Percentiles rank a stretch among this genome's conserved stretches.
Conservation (phyloP, 2,329 filamentous ascomycete species). For the Cladophialophora exuberans region DNA sequence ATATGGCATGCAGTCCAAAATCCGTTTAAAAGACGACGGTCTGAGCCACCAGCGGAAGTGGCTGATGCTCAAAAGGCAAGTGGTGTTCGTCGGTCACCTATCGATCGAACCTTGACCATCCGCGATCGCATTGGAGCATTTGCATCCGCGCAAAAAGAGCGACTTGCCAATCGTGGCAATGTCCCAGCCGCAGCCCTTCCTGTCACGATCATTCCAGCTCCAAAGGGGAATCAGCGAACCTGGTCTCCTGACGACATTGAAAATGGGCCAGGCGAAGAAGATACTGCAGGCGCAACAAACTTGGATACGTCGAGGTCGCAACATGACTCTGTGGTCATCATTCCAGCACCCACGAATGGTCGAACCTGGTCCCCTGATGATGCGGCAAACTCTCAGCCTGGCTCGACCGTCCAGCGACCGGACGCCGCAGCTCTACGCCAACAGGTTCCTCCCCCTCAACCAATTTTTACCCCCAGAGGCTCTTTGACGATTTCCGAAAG, state of each 20-base stretch:
- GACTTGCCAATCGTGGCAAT: conserved; percentile 44
- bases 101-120: conserved; percentile 41
- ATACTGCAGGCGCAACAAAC: neutral
- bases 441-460: neutral
- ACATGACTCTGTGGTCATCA: conserved; percentile 52
- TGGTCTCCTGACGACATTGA: conserved; percentile 54
- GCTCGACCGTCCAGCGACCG: neutral
- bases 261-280: conserved; percentile 10
- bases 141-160: conserved; percentile 53
- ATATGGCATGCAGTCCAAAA: conserved; percentile 58
- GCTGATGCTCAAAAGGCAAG: conserved; percentile 58
- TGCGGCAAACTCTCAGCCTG: conserved; percentile 12
- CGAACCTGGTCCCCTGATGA: conserved; percentile 58
- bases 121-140: conserved; percentile 52
- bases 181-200: conserved; percentile 50
- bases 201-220: conserved; percentile 64
- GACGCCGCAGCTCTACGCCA: neutral
- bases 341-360: conserved; percentile 60
- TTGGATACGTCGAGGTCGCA: neutral
- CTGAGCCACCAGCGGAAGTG: conserved; percentile 63
- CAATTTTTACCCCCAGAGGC: conserved; percentile 18
- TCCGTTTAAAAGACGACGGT: conserved; percentile 61
- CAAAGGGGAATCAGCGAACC: conserved; percentile 56
- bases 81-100: conserved; percentile 35
- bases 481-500: conserved; percentile 24